Base-by-base conservation (phyloP, 1,139 yeast species). In the Candida glucosophila region DNA sequence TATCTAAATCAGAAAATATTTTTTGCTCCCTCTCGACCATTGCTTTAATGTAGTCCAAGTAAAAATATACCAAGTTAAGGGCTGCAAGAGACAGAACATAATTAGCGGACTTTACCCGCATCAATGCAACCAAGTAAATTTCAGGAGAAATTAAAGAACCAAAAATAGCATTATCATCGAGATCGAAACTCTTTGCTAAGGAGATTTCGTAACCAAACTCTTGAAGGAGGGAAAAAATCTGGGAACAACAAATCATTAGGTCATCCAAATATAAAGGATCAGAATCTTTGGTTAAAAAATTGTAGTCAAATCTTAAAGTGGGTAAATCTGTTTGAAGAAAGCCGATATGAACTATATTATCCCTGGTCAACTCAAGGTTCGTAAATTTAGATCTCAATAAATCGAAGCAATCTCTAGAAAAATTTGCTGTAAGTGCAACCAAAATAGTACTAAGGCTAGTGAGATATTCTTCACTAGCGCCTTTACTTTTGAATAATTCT, bases 1-100 rank as follows among this genome's bases (percentile, higher is more conserved):
- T 32, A 20, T 29, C 26, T 11, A 22, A 19, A 20, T 28, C 30
- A 14, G 25, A 22, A 9, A 17, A 13, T 10, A 20, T 21, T 12
- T 22, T 12, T 5, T 28, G 30, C 18, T 29, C 34, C 22, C 41
- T 29, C 27, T 12, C n/a, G n/a, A 59, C 57, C 24, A 60, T 37
- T 22, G 48, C 54, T 24, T 58, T 36, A 7, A 44, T 29, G 24
- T 39, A 43, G 17, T 40, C 39, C 20, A 56, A 38, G 31, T 49
- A 51, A 18, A 47, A 40, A 19, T 44, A 41, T 19, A 54, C 39
- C 30, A 63, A 40, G 29, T 60, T 61, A 20, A 63, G 40, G 3
- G 64, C 39, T 3, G 60, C 58, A 24, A 60, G 38, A 23, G 48
- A 54, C 24, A 59, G 36, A 6, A 44, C 29, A 13, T 40, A 33